Evolutionary conservation across 2,329 filamentous ascomycete species (phyloP), one percentile per base, ranked within the genome.

Genomic region (Hypoxylon sp.): DNA sequence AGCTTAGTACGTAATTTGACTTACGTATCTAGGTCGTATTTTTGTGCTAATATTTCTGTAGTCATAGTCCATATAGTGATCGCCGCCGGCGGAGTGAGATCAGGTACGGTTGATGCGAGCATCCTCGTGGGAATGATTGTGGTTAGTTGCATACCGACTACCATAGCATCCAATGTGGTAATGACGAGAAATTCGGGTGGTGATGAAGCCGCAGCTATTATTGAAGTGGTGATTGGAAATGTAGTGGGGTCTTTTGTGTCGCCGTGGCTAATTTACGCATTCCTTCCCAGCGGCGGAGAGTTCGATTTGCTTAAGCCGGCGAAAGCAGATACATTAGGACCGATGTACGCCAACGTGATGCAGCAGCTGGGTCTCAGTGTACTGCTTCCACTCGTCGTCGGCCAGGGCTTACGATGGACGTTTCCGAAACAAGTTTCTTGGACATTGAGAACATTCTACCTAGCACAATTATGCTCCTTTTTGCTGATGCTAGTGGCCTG

Each of bases 201-300:
- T 4, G 91, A 93, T 71, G 87, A 89, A 65, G 87, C 87, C 2
- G 87, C 88, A 0, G 87, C 87, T 53, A 83, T 91, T 66, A 90
- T 92, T 33, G 90, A 92, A 74, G 90, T 92, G 1, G 85, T 92
- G 8, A 81, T 93, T 48, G 91, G 90, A 31, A 93, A 93, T 77
- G 84, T 92, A 9, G 80, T 90, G 0, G 91, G 91, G 1, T 86
- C 90, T 0, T 92, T 93, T 75, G 75, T 93, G 13, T 88, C 89
- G 0, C 91, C 91, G 0, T 85, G 87, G 9, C 81, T 91, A 62
- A 85, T 91, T 53, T 87, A 88, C 69, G 88, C 86, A 76, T 89
- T 90, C 76, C 84, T 89, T 44, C 86, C 86, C 1, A 78, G 79
- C 5, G 80, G 80, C 9, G 78, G 79, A 4, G 89, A 84, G 78